phyloP scores from a whole-genome alignment of 108 stramenopile species.

The Epipyxis sp. region DNA sequence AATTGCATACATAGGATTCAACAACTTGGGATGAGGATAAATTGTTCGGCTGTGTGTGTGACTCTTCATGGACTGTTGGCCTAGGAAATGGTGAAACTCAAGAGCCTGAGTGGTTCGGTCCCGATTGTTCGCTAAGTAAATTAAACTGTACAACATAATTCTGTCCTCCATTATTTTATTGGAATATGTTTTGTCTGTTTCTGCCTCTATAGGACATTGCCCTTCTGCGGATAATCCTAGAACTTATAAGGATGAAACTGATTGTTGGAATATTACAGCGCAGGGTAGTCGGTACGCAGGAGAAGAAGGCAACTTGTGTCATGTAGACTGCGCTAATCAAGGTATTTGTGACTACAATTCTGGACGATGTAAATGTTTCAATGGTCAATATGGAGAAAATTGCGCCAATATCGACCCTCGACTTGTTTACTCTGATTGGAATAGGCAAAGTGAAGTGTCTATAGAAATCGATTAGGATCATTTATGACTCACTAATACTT shows the following conservation, averaged over 20 bases:
- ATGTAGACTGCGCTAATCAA: slow-evolving; percentile 67
- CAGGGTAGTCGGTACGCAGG: neutral
- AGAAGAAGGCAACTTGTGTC: slow-evolving; percentile 24
- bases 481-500: too few relatives aligned
- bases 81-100: slow-evolving; percentile 48
- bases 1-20: too few relatives aligned
- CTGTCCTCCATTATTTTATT: neutral
- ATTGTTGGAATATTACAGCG: neutral
- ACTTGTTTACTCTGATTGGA: slow-evolving; percentile 9
- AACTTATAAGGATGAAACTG: slow-evolving; percentile 10
- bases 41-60: slow-evolving; percentile 64
- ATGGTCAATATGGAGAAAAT: slow-evolving; percentile 51
- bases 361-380: slow-evolving; percentile 69
- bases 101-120: slow-evolving; percentile 61
- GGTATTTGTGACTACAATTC: slow-evolving; percentile 67
- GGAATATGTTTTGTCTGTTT: neutral
- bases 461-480: too few relatives aligned
- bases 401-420: neutral
- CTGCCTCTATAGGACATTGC: slow-evolving; percentile 28
- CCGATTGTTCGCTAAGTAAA: slow-evolving; percentile 47
- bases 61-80: slow-evolving; percentile 59
- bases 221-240: slow-evolving; percentile 28
- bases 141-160: neutral
- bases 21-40: slow-evolving; percentile 64
- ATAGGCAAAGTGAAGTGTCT: too few relatives aligned